Base-by-base conservation (phyloP, 164 flowering plant genomes). In the Echeveria elegans region DNA sequence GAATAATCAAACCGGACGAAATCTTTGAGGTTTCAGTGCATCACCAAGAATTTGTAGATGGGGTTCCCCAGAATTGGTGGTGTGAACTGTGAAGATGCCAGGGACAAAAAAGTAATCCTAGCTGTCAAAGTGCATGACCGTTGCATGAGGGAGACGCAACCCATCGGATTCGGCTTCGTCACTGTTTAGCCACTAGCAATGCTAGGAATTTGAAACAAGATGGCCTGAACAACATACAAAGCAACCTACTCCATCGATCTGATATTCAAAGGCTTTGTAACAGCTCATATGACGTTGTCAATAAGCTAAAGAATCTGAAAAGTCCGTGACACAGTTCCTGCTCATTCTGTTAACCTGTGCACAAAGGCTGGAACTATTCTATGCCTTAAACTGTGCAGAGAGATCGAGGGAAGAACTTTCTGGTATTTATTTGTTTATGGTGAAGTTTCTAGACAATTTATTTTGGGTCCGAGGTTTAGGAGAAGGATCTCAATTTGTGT, bases 51-150 rank as follows among this genome's bases (percentile, higher is more conserved):
- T 86, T 83, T 71, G 88, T 89, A 4, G 98, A 91, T 65, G 97
- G 96, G 29, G 70, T 82, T 52, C 90, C 92, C 19, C 96, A 82
- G 53, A 94, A 79, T 72, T 83, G 82, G 76, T 94, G 98, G 98
- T 85, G 83, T 66, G 97, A 94, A 79, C n/a, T 38, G 41, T 38
- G 41, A 38, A 38, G 96, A 89, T 80, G 78, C 81, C 4, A 76
- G 88, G 67, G 97, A 94, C 74, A 83, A 89, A 76, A 96, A 89
- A 80, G 89, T 81, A 28, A 78, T 83, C 8, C 60, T 94, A 71
- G 72, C 68, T 28, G 78, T 91, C 31, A 80, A 69, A 47, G 76
- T 87, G 5, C 68, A 69, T 2, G 93, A 96, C 19, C 72, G 72
- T 62, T 80, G 64, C 77, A 72, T 85, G 0, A 63, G 76, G 16